Percentiles rank a stretch among this genome's conserved stretches.
phyloP scores from a whole-genome alignment of 768 basidiomycete genomes.

The Lactarius akahatsu region DNA sequence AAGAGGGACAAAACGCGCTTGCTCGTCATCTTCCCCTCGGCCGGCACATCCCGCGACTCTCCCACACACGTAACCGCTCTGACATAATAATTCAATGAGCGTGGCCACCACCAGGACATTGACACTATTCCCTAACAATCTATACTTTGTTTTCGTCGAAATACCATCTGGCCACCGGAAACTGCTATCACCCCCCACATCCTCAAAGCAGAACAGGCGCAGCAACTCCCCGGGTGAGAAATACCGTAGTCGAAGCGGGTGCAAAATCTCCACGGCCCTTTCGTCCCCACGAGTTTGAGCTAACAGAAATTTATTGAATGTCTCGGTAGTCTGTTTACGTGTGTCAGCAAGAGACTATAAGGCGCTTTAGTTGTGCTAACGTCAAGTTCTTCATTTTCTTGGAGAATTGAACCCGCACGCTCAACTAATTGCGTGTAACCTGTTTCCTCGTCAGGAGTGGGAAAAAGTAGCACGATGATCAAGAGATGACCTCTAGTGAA shows the following conservation, averaged over 20 bases:
- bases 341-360: conserved; percentile 3
- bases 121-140: conserved; percentile 79
- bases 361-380: conserved; percentile 40
- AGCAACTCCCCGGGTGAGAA: conserved; percentile 74
- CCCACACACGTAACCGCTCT: conserved; percentile 4
- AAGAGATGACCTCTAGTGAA: conserved; percentile 65
- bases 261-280: conserved; percentile 53
- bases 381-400: conserved; percentile 64
- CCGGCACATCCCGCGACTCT: conserved; percentile 18
- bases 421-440: conserved; percentile 79
- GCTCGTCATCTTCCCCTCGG: neutral
- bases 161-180: conserved; percentile 66
- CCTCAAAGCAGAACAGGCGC: conserved; percentile 61
- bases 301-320: conserved; percentile 55
- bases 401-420: conserved; percentile 74
- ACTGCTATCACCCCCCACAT: conserved; percentile 17
- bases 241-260: conserved; percentile 65
- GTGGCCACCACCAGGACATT: conserved; percentile 70
- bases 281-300: conserved; percentile 42
- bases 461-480: neutral
- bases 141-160: conserved; percentile 68
- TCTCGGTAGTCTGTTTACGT: conserved; percentile 51
- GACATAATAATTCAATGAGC: conserved; percentile 57
- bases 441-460: conserved; percentile 32
- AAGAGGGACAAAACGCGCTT: conserved; percentile 3